Base-by-base conservation (phyloP, 2,329 filamentous ascomycete species). In the Phialophora macrospora region DNA sequence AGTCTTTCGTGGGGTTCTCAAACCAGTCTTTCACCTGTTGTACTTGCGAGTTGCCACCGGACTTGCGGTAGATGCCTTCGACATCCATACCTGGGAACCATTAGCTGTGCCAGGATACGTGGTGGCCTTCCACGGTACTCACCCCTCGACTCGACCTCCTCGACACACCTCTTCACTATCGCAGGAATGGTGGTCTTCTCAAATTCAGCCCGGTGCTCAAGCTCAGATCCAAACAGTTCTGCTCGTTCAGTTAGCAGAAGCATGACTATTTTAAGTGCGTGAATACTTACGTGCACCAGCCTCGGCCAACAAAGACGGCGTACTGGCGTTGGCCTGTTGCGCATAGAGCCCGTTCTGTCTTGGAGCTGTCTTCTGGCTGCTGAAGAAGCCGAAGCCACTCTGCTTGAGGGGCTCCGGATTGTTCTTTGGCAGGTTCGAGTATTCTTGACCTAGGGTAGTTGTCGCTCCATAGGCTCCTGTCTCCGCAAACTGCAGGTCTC, bases 41-140 rank as follows among this genome's bases (percentile, higher is more conserved):
- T 75, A 97, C 90, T 77, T 96, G 92, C 8, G 91, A 92, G 73
- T 90, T 93, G 71, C 93, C 95, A 64, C 95, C 95, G 58, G 93
- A 97, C 83, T 99, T 99, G 74, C 95, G 89, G 80, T 99, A 99
- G 73, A 99, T 96, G 68, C 95, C 95, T 80, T 98, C 95, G 72
- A 96, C 87, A 73, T 98, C 93, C 92, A 99, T 97, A 54, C 84
- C 83, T 84, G 63, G 28, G 17, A 34, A 56, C 28, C 74, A 52
- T 68, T 73, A 70, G 52, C 61, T 49, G 14, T 20, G 30, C 32
- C 60, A 14, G n/a, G 24, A 12, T 28, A 17, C 11, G 7, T 44
- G 38, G n/a, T n/a, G 41, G 11, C 34, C 54, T 3, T 20, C 12
- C 44, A 20, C 12, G 26, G 56, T 60, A 70, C 78, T 60, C 75